Base-by-base conservation (phyloP, 352 stramenopile genomes). In the Saprolegnia diclina region DNA sequence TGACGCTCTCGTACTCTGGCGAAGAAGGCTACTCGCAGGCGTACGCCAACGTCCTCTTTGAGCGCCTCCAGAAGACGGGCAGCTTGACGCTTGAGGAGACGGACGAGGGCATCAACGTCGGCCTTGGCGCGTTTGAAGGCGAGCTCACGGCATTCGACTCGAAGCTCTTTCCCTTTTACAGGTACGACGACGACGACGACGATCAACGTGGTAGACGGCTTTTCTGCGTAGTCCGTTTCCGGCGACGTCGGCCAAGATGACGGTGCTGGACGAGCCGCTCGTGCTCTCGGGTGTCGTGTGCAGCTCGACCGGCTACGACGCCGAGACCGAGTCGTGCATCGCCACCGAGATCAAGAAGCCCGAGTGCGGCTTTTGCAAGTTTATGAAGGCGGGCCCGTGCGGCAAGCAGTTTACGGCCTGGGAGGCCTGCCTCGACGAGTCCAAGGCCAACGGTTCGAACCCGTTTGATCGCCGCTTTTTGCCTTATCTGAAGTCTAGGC, bases 351-450 rank as follows among this genome's bases (percentile, higher is more conserved):
- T 55, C 10, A 64, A 76, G 52, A 92, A 95, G 72, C 75, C 84
- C 38, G 88, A 95, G 76, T 95, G 88, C 65, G 87, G 86, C 64
- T 95, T 93, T 67, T 95, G 88, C 74, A 91, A 92, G 74, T 95
- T 95, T 73, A 95, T 95, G 86, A 94, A 94, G 76, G 85, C 84
- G 24, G 88, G 88, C 0, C 88, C 88, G 56, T 95, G 88, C 65
- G 87, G 85, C 53, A 73, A 73, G 35, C 74, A 90, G 72, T 95
- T 95, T 71, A 83, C 78, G 45, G 77, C 81, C 35, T 95, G 88
- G 88, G 85, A 95, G 72, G 75, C 80, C 40, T 95, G 88, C 74
- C 76, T 95, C 11, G 81, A 94, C 71, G 65, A 65, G 16, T 87
- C 80, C 78, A 94, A 94, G 75, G 76, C 81, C 70, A 76, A 72